phyloP scores from a whole-genome alignment of 1,139 yeast genomes.

The Geotrichum australiense region DNA sequence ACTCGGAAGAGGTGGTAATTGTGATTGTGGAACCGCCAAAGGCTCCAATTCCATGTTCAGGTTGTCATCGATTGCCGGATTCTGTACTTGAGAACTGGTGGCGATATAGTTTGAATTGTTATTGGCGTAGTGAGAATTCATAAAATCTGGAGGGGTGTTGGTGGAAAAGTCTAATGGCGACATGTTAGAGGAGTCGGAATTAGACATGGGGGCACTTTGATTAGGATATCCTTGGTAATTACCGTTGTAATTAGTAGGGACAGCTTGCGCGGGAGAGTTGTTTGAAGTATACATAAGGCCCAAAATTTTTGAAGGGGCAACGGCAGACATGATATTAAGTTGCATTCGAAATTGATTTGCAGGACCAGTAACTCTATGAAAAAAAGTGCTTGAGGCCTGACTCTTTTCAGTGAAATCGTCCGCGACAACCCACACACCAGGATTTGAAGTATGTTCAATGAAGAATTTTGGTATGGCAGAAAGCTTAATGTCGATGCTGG shows the following conservation, averaged over 20 bases:
- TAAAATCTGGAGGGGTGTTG: too few relatives aligned
- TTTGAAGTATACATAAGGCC: too few relatives aligned
- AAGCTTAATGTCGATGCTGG: constrained; percentile 23
- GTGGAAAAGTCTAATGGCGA: too few relatives aligned
- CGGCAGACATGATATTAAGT: constrained; percentile 10
- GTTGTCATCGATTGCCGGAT: too few relatives aligned
- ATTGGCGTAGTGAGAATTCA: too few relatives aligned
- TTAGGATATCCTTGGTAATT: neutral
- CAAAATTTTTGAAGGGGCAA: neutral
- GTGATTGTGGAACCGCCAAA: too few relatives aligned
- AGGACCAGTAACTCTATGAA: constrained; percentile 28
- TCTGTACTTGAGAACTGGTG: too few relatives aligned
- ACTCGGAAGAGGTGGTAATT: too few relatives aligned
- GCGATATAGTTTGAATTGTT: too few relatives aligned
- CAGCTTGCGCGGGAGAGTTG: neutral
- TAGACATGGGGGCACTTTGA: neutral
- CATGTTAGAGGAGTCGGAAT: constrained; percentile 1
- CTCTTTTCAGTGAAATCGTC: constrained; percentile 30
- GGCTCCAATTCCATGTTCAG: too few relatives aligned
- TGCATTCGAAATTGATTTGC: constrained; percentile 20
- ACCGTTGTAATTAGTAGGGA: neutral
- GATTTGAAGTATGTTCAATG: constrained; percentile 20
- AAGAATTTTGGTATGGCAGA: constrained; percentile 25
- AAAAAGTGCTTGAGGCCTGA: constrained; percentile 25
- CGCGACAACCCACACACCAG: constrained; percentile 25